Base-by-base conservation (phyloP, 1,284 basidiomycete genomes). In the Trichosporon ovoides region DNA sequence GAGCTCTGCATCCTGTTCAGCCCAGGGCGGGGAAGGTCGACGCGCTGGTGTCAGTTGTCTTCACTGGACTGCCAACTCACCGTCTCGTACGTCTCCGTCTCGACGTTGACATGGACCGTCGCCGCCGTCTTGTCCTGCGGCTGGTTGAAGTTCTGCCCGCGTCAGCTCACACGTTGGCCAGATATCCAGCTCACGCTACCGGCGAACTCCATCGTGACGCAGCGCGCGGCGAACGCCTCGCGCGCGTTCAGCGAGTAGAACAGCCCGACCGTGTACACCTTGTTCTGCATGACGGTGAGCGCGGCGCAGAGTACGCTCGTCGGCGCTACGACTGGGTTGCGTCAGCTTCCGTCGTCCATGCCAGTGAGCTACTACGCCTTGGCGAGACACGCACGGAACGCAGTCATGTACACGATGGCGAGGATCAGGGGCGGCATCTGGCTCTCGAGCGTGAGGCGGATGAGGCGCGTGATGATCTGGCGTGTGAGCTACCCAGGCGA, bases 371-470 rank as follows among this genome's bases (percentile, higher is more conserved):
- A 16, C 28, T 28, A 28, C 10, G 36, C 5, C 16, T 18, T 18
- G 24, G 13, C 19, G 38, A 19, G 38, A 14, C 37, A 50, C 63
- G 52, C 24, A 67, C 66, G 52, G 56, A 64, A 68, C 35, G 61
- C 61, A 34, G 61, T 40, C 53, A 66, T 57, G 53, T 66, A 69
- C 12, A 48, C 57, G 48, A 64, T 46, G 16, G 66, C 38, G 14
- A 67, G 38, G 52, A 68, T 18, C 12, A 62, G 60, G 12, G 67
- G 65, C 7, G 66, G 67, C 13, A 66, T 40, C 56, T 70, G 68
- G 11, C 65, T 60, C 49, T 70, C 68, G 38, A 68, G 52, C 11
- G 67, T 70, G 54, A 70, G 60, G 31, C 68, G 58, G 50, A 67
- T 60, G 10, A 70, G 59, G 14, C 60, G 55, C 38, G 43, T 24